Percentiles rank a stretch among this genome's conserved stretches.
These are phyloP conservation scores for Ceratocystis harringtonii DNA, from an alignment of 2,329 filamentous ascomycete species.

Conservation along the genomic window DNA sequence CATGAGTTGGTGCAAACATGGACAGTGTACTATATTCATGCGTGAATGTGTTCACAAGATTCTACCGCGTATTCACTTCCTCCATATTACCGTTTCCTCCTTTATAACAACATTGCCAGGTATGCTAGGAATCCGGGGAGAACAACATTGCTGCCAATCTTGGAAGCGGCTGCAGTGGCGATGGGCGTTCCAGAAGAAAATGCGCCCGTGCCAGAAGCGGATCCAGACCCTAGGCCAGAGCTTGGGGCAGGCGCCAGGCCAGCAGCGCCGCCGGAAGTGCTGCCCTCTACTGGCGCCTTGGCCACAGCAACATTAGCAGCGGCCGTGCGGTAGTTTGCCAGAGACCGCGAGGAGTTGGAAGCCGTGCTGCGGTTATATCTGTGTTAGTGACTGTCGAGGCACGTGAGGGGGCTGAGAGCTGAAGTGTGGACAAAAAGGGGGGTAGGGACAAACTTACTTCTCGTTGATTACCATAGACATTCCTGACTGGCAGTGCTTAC, in stretches of 20 bases:
- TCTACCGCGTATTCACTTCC: neutral
- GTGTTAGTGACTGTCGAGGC: neutral
- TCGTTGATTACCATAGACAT: conserved; percentile 68
- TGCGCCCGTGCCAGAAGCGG: conserved; percentile 4
- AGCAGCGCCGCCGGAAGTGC: conserved; percentile 10
- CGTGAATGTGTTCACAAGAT: neutral
- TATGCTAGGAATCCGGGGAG: conserved; percentile 12
- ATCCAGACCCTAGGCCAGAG: conserved; percentile 2
- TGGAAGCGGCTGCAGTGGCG: conserved; percentile 14
- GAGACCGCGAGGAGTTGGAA: conserved; percentile 37
- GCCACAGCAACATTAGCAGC: conserved; percentile 26
- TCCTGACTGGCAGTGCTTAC: conserved; percentile 55
- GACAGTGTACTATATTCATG: neutral
- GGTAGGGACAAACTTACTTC: conserved; percentile 35
- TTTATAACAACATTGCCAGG: conserved; percentile 12
- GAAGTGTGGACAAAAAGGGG: neutral
- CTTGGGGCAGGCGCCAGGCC: conserved; percentile 10
- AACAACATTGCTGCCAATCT: neutral
- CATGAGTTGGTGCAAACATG: neutral
- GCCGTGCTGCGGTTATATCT: conserved; percentile 25
- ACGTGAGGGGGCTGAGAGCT: neutral
- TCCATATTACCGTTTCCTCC: neutral
- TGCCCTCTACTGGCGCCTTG: conserved; percentile 19
- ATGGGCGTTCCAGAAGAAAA: neutral
- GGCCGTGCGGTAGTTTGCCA: conserved; percentile 33